Base-by-base conservation (phyloP, 1,284 basidiomycete genomes). In the Clitocybe nebularis region DNA sequence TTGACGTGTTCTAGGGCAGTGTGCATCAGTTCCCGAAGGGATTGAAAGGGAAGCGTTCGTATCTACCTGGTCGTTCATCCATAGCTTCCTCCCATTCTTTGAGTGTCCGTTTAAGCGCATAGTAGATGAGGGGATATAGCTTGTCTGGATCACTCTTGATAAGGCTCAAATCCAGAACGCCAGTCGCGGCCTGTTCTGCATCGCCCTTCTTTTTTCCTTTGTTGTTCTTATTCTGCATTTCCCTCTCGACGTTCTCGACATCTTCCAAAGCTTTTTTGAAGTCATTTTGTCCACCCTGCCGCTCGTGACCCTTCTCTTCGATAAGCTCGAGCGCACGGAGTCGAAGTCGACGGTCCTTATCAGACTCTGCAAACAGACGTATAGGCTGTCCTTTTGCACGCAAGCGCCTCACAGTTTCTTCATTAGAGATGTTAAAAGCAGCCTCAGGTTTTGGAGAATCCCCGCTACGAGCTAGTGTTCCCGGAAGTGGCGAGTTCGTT, bases 81-180 rank as follows among this genome's bases (percentile, higher is more conserved):
- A 99, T 88, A 43, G 85, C 86, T 55, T 91, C 85, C 51, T 86
- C 94, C 96, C 96, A 99, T 58, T 99, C 96, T 57, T 91, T 91
- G 45, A 99, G 70, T 1, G 88, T 84, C 39, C 84, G 75, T 73
- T 99, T 99, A 48, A 99, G 71, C 1, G 93, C 93, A 63, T 95
- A 94, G 63, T 99, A 99, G 47, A 99, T 96, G 57, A 97, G 74
- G 1, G 96, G 96, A 61, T 99, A 98, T 17, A 99, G 72, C 66
- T 90, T 96, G 68, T 94, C 89, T n/a, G 92, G 89, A 60, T 98
- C 90, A 14, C 80, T 84, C 71, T 94, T 95, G 61, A 98, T 66
- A 38, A 98, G 74, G 5, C 67, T 71, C 20, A 98, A 64, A 60
- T 96, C 91, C 43, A 94, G 67, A 9, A 90, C 64, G 10, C 75